Conservation (phyloP, 2,329 filamentous ascomycete genomes). For the Curvularia verruculosa region DNA sequence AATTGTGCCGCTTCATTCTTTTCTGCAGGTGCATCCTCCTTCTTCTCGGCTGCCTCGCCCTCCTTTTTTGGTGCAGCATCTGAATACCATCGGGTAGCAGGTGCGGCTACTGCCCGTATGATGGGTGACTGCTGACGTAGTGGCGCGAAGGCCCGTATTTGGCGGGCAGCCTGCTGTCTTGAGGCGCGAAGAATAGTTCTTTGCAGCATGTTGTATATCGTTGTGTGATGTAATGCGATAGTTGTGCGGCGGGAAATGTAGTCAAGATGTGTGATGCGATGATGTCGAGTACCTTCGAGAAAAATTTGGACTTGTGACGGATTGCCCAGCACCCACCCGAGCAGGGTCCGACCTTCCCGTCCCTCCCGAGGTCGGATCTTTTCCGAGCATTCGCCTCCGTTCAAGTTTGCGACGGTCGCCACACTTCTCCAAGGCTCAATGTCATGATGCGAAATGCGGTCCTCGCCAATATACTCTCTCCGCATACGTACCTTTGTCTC, state of each 20-base stretch:
- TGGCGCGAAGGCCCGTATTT: slow-evolving; percentile 49
- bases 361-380: slow-evolving; percentile 19
- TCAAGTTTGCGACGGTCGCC: neutral
- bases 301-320: slow-evolving; percentile 24
- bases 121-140: slow-evolving; percentile 38
- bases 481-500: slow-evolving; percentile 22
- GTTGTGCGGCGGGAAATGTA: slow-evolving; percentile 5
- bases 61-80: slow-evolving; percentile 55
- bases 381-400: slow-evolving; percentile 19
- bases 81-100: slow-evolving; percentile 54
- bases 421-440: slow-evolving; percentile 8
- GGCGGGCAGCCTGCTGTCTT: slow-evolving; percentile 51
- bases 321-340: slow-evolving; percentile 10
- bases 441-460: slow-evolving; percentile 32
- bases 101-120: slow-evolving; percentile 39
- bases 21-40: slow-evolving; percentile 52
- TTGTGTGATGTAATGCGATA: slow-evolving; percentile 4
- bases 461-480: slow-evolving; percentile 24
- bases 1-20: slow-evolving; percentile 44
- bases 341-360: slow-evolving; percentile 27
- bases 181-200: slow-evolving; percentile 58
- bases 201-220: slow-evolving; percentile 55
- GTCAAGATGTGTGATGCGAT: slow-evolving; percentile 18
- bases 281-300: slow-evolving; percentile 29
- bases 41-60: slow-evolving; percentile 51